phyloP scores from a whole-genome alignment of 2,329 filamentous ascomycete species.

The Chrysoporthe cubensis region DNA sequence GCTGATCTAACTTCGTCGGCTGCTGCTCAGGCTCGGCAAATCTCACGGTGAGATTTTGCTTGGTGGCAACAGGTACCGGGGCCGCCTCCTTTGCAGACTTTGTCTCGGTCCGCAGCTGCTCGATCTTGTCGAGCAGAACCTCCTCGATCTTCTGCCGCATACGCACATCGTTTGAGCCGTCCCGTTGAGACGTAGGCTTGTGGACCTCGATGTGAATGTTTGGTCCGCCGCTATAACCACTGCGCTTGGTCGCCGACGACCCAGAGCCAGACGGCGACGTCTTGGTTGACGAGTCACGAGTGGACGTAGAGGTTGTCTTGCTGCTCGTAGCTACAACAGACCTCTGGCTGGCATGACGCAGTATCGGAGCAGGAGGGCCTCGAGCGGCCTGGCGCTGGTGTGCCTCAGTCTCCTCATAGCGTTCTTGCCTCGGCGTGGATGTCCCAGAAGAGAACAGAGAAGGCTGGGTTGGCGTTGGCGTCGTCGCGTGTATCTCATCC shows the following conservation, averaged over 20 bases:
- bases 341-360: conserved; percentile 19
- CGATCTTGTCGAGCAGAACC: conserved; percentile 22
- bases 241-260: conserved; percentile 15
- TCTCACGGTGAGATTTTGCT: conserved; percentile 15
- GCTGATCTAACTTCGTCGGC: background rate
- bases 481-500: conserved; percentile 18
- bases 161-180: conserved; percentile 12
- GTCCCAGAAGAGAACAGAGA: conserved; percentile 7
- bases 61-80: conserved; percentile 8
- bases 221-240: conserved; percentile 9
- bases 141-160: conserved; percentile 26
- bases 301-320: conserved; percentile 10
- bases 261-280: background rate
- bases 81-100: background rate
- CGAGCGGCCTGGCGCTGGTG: background rate
- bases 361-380: conserved; percentile 12
- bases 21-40: conserved; percentile 27
- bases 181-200: conserved; percentile 4
- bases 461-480: conserved; percentile 7
- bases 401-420: conserved; percentile 3
- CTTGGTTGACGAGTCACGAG: conserved; percentile 17
- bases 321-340: conserved; percentile 18
- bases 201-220: conserved; percentile 28
- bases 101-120: conserved; percentile 23
- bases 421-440: conserved; percentile 15